phyloP scores from a whole-genome alignment of 140 eudicot genomes.

The Ambrosia hybrid region DNA sequence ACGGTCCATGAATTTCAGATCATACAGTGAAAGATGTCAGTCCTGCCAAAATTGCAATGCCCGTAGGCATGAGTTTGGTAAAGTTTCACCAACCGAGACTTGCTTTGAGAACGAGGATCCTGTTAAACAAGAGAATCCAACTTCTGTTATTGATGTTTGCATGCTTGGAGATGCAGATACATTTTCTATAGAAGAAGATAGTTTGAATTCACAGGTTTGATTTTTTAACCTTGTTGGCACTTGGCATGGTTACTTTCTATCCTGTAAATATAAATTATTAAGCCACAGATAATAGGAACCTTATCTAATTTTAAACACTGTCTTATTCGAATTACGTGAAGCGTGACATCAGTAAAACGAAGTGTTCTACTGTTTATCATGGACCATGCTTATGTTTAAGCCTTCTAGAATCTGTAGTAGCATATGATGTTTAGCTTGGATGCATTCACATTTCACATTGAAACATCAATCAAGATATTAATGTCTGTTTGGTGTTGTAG shows the following conservation, averaged over 20 bases:
- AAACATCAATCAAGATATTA: conserved; percentile 8
- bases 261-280: too few species aligned
- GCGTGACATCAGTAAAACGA: background rate
- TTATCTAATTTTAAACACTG: too few species aligned
- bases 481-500: conserved; percentile 32
- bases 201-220: conserved; percentile 49
- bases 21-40: conserved; percentile 36
- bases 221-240: conserved; percentile 5
- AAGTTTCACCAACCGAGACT: conserved; percentile 30
- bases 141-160: conserved; percentile 29
- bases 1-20: conserved; percentile 31
- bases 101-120: conserved; percentile 33
- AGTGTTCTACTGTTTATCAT: background rate
- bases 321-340: background rate
- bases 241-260: background rate
- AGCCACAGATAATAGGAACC: too few species aligned
- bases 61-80: conserved; percentile 28
- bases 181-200: conserved; percentile 31
- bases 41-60: conserved; percentile 35
- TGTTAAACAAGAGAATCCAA: conserved; percentile 40
- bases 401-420: background rate
- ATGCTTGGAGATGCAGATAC: conserved; percentile 25
- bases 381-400: background rate
- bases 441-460: background rate
- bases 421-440: background rate